These are phyloP conservation scores for Saccharomycopsis synnaedendra DNA, from an alignment of 805 yeast species.

Conservation along the genomic window DNA sequence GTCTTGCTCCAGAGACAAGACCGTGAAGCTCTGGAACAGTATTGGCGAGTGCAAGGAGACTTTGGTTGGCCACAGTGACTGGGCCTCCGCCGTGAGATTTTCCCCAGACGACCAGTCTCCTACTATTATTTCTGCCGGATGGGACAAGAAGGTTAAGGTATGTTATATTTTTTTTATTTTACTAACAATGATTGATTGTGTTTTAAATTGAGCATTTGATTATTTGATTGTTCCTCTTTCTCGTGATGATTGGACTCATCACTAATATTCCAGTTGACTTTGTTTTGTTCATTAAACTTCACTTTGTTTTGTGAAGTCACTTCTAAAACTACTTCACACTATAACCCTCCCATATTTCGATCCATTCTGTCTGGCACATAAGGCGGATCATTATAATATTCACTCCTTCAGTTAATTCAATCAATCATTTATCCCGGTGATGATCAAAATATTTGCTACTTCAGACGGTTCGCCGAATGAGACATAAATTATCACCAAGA, in stretches of 20 bases:
- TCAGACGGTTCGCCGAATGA: slow-evolving; percentile 92
- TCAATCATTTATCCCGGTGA: slow-evolving; percentile 49
- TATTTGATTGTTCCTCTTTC: neutral
- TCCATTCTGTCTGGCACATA: no score
- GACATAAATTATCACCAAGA: slow-evolving; percentile 96
- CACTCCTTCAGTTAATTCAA: neutral
- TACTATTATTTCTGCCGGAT: slow-evolving; percentile 92
- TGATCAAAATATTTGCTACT: slow-evolving; percentile 90
- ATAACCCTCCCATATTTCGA: no score
- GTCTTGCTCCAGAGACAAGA: slow-evolving; percentile 95
- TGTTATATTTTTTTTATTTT: slow-evolving; percentile 31
- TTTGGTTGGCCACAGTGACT: slow-evolving; percentile 92
- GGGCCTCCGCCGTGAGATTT: slow-evolving; percentile 98
- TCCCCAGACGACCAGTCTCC: slow-evolving; percentile 69
- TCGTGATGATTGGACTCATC: no score
- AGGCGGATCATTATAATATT: no score
- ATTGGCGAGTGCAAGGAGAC: slow-evolving; percentile 94
- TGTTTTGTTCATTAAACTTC: no score
- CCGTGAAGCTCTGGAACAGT: slow-evolving; percentile 99
- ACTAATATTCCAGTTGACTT: no score
- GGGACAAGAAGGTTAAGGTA: slow-evolving; percentile 99
- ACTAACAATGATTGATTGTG: neutral
- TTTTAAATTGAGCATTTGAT: neutral
- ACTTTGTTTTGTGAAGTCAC: no score
- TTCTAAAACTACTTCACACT: no score